Base-by-base conservation (phyloP, 331 rosid species). In the Dryas integrifolia region DNA sequence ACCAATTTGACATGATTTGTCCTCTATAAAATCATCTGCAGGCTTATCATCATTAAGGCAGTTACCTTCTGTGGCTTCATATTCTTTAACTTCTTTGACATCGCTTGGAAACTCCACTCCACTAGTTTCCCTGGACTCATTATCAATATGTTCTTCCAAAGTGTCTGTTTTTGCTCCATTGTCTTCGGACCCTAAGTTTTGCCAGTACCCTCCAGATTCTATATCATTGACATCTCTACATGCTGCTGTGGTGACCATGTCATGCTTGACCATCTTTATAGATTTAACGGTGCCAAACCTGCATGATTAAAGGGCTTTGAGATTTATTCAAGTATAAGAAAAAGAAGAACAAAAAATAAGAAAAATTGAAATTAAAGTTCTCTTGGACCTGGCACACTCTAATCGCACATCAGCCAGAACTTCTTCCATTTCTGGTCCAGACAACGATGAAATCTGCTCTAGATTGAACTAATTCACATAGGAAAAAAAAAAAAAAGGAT, bases 221-320 rank as follows among this genome's bases (percentile, higher is more conserved):
- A 50, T 64, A 74, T 73, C 46, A 26, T 74, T 76, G 58, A 65
- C 63, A 35, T 59, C 80, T 73, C 82, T 80, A 80, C 24, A 5
- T 58, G 69, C 79, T 75, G 70, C 83, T 40, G 50, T 65, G 46
- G 83, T 72, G 72, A 68, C 53, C 65, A 63, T 72, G 45, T 70
- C 57, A 71, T 79, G 84, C 90, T 81, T 87, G 78, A 84, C 90
- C 45, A 84, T 77, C 55, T 92, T 86, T 46, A 89, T 49, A 75
- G 97, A 92, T 84, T 83, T 95, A 67, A 95, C 82, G 69, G 83
- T 76, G 64, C 98, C 99, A 78, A 90, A 95, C 89, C 98, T 90
- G 83, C 85, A 85, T 24, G 60, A 84, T 16, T 12, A 60, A 38
- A 67, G 56, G 38, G 82, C 43, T 75, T 74, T 35, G 65, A 69